Evolutionary conservation across 2,329 filamentous ascomycete genomes (phyloP).

Genomic region (Bretziella fagacearum): DNA sequence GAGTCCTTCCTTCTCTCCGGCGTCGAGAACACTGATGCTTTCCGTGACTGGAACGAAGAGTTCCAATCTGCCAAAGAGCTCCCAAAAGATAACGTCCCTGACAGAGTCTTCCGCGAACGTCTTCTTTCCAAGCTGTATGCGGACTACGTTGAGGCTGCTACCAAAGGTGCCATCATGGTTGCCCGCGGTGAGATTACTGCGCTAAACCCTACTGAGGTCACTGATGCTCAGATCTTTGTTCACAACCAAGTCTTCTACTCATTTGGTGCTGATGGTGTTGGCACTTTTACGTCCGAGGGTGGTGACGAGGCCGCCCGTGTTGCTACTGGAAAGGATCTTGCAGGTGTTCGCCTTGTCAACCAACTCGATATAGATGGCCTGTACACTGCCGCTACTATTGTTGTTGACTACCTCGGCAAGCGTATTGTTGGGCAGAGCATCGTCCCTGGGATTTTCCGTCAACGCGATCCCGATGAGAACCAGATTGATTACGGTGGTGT

Average conservation of each 20-base stretch:
- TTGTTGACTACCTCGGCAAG: slow-evolving; percentile 93
- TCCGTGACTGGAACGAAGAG: slow-evolving; percentile 98
- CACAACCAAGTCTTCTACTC: slow-evolving; percentile 99
- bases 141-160: slow-evolving; percentile 92
- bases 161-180: slow-evolving; percentile 78
- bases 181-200: slow-evolving; percentile 84
- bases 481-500: slow-evolving; percentile 98
- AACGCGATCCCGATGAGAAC: slow-evolving; percentile 90
- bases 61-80: slow-evolving; percentile 94
- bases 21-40: slow-evolving; percentile 80
- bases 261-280: slow-evolving; percentile 91
- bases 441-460: slow-evolving; percentile 97
- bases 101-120: slow-evolving; percentile 87
- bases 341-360: slow-evolving; percentile 87
- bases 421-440: slow-evolving; percentile 96
- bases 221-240: slow-evolving; percentile 93
- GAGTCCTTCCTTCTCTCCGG: slow-evolving; percentile 83
- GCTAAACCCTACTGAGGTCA: slow-evolving; percentile 81
- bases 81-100: slow-evolving; percentile 83
- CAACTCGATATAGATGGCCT: slow-evolving; percentile 89
- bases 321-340: slow-evolving; percentile 90
- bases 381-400: slow-evolving; percentile 88
- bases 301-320: slow-evolving; percentile 92
- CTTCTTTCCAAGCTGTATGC: slow-evolving; percentile 91
- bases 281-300: slow-evolving; percentile 90